Evolutionary conservation across 2,329 filamentous ascomycete genomes (phyloP).

Genomic region (Aspergillus glaucus): DNA sequence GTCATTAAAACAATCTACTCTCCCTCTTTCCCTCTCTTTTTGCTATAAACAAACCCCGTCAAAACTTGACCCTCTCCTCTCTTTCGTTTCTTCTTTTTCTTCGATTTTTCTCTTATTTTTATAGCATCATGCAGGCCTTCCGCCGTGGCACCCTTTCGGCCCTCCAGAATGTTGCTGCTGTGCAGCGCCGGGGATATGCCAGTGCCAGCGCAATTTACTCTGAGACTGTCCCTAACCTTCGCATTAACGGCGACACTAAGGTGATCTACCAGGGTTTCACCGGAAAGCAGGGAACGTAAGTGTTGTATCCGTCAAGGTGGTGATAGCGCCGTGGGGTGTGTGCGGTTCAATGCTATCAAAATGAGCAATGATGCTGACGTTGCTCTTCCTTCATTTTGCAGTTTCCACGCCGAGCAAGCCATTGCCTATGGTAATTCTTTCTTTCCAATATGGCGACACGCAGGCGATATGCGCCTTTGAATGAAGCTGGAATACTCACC

Average conservation of each 20-base stretch:
- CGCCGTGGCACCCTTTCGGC: slow-evolving; percentile 65
- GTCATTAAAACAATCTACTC: background rate
- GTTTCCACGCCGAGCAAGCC: slow-evolving; percentile 95
- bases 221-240: slow-evolving; percentile 74
- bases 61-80: slow-evolving; percentile 5
- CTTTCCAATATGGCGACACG: background rate
- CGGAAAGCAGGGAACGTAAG: slow-evolving; percentile 89
- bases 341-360: background rate
- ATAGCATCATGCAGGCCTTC: slow-evolving; percentile 69
- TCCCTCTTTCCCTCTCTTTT: slow-evolving; percentile 8
- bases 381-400: slow-evolving; percentile 34
- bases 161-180: slow-evolving; percentile 55
- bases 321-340: background rate
- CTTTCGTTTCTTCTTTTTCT: slow-evolving; percentile 9
- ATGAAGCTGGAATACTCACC: background rate
- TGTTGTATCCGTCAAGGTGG: slow-evolving; percentile 21
- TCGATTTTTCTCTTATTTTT: slow-evolving; percentile 14
- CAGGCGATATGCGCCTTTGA: background rate
- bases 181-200: slow-evolving; percentile 68
- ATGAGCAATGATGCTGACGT: slow-evolving; percentile 25
- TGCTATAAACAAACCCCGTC: slow-evolving; percentile 6
- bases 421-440: slow-evolving; percentile 82
- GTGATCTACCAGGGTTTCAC: slow-evolving; percentile 97
- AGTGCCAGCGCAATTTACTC: slow-evolving; percentile 64
- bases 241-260: slow-evolving; percentile 88